phyloP scores from a whole-genome alignment of 768 basidiomycete genomes.

The Hygrophoropsis aurantiaca region DNA sequence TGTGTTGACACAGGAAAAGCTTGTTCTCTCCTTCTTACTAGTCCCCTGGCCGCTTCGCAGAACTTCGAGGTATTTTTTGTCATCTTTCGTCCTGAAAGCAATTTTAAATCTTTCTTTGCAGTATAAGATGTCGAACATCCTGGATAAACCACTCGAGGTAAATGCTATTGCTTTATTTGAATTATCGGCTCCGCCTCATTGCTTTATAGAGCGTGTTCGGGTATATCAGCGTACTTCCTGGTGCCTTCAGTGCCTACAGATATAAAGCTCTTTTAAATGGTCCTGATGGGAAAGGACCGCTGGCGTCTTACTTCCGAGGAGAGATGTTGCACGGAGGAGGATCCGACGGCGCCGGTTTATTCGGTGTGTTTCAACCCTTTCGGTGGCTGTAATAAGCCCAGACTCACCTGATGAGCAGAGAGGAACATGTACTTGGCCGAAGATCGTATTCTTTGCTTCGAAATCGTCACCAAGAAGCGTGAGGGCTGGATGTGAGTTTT shows the following conservation, averaged over 20 bases:
- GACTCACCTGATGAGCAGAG: conserved; percentile 35
- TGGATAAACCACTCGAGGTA: conserved; percentile 94
- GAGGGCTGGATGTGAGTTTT: conserved; percentile 78
- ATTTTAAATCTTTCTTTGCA: conserved; percentile 20
- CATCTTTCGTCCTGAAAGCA: background rate
- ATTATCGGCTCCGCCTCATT: background rate
- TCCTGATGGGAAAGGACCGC: conserved; percentile 83
- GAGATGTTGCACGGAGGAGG: conserved; percentile 79
- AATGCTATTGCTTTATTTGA: conserved; percentile 17
- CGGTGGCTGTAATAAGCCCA: background rate
- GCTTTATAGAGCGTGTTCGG: conserved; percentile 68
- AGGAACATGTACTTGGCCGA: conserved; percentile 93
- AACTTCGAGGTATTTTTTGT: conserved; percentile 73
- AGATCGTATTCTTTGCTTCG: conserved; percentile 89
- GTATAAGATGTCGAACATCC: conserved; percentile 96
- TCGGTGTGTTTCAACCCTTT: conserved; percentile 38
- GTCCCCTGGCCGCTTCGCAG: conserved; percentile 87
- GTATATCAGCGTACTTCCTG: conserved; percentile 86
- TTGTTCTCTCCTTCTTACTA: conserved; percentile 68
- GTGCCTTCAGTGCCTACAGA: conserved; percentile 90
- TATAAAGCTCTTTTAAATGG: conserved; percentile 88
- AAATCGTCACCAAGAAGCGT: conserved; percentile 86
- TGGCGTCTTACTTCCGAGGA: conserved; percentile 92
- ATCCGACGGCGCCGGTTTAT: conserved; percentile 62
- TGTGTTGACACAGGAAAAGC: conserved; percentile 79